phyloP scores from a whole-genome alignment of 176 grass and related monocot genomes.

The Aegilops speltoides region DNA sequence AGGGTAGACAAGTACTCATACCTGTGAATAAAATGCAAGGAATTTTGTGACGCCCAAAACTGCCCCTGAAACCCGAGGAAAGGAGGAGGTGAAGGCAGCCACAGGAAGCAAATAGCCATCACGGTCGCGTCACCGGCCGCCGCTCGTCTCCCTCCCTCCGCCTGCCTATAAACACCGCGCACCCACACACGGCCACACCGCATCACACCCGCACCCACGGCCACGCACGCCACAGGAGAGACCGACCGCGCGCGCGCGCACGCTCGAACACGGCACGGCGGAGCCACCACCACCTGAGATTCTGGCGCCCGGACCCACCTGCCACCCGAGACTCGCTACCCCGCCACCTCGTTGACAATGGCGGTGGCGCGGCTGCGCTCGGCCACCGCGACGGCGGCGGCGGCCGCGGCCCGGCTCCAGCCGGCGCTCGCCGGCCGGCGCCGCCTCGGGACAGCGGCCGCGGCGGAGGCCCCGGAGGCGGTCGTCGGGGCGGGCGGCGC shows the following conservation, averaged over 20 bases:
- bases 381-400: not conserved
- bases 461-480: constrained; percentile 16
- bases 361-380: constrained; percentile 34
- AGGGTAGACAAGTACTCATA: too few species aligned
- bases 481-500: not conserved
- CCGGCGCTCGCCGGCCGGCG: constrained; percentile 1
- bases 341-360: constrained; percentile 30
- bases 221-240: not conserved
- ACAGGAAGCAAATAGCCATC: not conserved
- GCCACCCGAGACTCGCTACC: not conserved
- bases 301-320: not conserved
- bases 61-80: not conserved
- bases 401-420: not conserved
- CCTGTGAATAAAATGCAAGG: not conserved
- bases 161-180: constrained; percentile 45
- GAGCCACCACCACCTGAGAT: not conserved
- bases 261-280: not conserved
- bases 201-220: not conserved
- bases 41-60: not conserved
- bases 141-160: constrained; percentile 13
- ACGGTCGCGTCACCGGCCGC: not conserved
- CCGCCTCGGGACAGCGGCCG: constrained; percentile 24
- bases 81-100: constrained; percentile 10
- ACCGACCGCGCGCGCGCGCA: not conserved
- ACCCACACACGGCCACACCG: not conserved